Conservation (phyloP, 768 basidiomycete genomes). For the Termitomyces sp. region DNA sequence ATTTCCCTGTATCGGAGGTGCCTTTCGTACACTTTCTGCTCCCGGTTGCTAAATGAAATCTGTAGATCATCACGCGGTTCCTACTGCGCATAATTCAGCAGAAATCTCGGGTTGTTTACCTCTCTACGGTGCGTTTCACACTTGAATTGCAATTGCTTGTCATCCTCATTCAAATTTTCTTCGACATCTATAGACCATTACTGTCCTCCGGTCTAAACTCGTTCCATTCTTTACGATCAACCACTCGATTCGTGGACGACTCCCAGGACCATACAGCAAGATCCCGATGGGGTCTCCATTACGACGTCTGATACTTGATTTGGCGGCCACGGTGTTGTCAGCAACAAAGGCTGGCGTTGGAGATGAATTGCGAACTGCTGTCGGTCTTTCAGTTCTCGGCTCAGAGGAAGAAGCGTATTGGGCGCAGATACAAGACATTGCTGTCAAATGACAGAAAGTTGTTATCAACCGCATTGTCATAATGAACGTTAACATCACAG, state of each 20-base stretch:
- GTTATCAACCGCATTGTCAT: no score
- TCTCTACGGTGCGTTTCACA: conserved; percentile 35
- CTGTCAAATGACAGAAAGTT: neutral
- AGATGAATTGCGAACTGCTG: conserved; percentile 18
- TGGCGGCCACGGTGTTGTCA: conserved; percentile 37
- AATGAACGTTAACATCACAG: no score
- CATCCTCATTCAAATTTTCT: neutral
- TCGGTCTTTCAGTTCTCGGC: conserved; percentile 33
- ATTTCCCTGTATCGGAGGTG: conserved; percentile 61
- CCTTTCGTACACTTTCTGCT: neutral
- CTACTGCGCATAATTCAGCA: conserved; percentile 62
- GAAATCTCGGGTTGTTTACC: conserved; percentile 37
- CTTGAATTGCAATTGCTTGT: conserved; percentile 2
- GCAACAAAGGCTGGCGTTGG: conserved; percentile 6
- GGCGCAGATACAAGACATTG: conserved; percentile 21
- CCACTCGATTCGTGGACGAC: conserved; percentile 70
- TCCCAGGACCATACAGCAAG: conserved; percentile 76
- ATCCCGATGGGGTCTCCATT: conserved; percentile 43
- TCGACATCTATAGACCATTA: conserved; percentile 36
- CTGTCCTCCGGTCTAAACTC: conserved; percentile 54
- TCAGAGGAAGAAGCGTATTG: conserved; percentile 38
- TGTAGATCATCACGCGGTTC: conserved; percentile 54
- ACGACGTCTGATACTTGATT: conserved; percentile 61
- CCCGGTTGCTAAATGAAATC: conserved; percentile 1
- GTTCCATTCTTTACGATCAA: conserved; percentile 76